Base-by-base conservation (phyloP, 371 early-diverging fungal species). In the Actinomucor elegans region DNA sequence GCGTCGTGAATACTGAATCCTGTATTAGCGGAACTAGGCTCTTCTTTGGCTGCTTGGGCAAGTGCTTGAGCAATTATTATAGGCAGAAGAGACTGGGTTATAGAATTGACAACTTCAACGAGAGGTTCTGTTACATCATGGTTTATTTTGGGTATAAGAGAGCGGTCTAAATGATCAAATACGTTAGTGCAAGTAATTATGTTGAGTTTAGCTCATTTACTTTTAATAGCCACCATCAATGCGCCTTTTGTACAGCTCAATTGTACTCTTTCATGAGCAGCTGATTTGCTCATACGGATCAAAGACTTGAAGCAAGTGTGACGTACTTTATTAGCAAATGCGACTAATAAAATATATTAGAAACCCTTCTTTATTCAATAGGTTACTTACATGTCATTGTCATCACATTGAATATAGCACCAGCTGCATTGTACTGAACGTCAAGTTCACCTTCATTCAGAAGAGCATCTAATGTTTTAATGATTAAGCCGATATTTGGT, bases 321-420 rank as follows among this genome's bases (percentile, higher is more conserved):
- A 18, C 68, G 61, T 9, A 72, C 60, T 20, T 62, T 59, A 5
- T 48, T 55, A 1, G 73, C 64, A 64, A 67, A 77, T 10, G 63
- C 46, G 37, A 59, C 77, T 77, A 55, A 14, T 10, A 43, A 23
- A 2, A 17, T 23, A 17, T 1, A 5, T 21, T n/a, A 17, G 7
- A 35, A 18, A 7, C 4, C 36, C n/a, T 15, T n/a, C 1, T 10
- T n/a, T 8, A 34, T 8, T n/a, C 5, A 10, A 37, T 18, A 9
- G 5, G 6, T 10, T 9, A 17, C 44, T 33, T 73, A 73, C 77
- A 61, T 36, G 64, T 57, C 64, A 73, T 73, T 4, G 74, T 67
- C 62, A 68, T 71, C 33, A 77, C 38, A 20, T 77, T 77, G 45
- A 73, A 77, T 20, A 77, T 56, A 9, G 77, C 77, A 20, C 69